Conservation (phyloP, 495 filamentous ascomycete species). For the Hypoxylon trugodes region DNA sequence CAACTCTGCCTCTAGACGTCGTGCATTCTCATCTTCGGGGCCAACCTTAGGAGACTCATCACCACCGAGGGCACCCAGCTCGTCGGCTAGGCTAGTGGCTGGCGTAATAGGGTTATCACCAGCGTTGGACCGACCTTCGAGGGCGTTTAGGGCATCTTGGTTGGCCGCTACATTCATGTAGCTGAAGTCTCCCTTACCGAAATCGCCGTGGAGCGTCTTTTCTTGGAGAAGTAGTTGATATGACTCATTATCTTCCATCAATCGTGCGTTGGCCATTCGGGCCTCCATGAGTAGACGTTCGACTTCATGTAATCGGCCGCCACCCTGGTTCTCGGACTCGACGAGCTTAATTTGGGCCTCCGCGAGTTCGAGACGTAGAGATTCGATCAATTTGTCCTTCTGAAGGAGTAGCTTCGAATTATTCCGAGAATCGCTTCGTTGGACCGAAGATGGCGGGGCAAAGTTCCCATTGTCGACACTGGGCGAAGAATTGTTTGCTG, state of each 20-base stretch:
- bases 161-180: slow-evolving; percentile 70
- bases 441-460: slow-evolving; percentile 83
- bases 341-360: slow-evolving; percentile 95
- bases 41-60: slow-evolving; percentile 61
- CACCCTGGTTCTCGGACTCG: slow-evolving; percentile 91
- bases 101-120: slow-evolving; percentile 51
- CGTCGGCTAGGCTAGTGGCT: slow-evolving; percentile 83
- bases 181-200: slow-evolving; percentile 77
- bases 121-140: slow-evolving; percentile 58
- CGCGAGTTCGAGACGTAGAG: slow-evolving; percentile 86
- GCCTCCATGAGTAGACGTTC: slow-evolving; percentile 89
- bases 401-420: slow-evolving; percentile 88
- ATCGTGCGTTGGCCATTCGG: slow-evolving; percentile 89
- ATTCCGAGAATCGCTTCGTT: slow-evolving; percentile 82
- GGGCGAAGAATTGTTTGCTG: slow-evolving; percentile 64
- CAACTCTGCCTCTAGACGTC: slow-evolving; percentile 79
- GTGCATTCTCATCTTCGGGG: slow-evolving; percentile 64
- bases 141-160: slow-evolving; percentile 63
- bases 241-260: slow-evolving; percentile 99
- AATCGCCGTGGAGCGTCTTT: slow-evolving; percentile 93
- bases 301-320: slow-evolving; percentile 82
- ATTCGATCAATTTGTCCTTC: slow-evolving; percentile 96
- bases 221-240: slow-evolving; percentile 94
- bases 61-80: slow-evolving; percentile 65
- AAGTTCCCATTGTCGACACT: slow-evolving; percentile 74